Evolutionary conservation across 2,329 filamentous ascomycete genomes (phyloP).

Genomic region (Diaporthe nobilis): DNA sequence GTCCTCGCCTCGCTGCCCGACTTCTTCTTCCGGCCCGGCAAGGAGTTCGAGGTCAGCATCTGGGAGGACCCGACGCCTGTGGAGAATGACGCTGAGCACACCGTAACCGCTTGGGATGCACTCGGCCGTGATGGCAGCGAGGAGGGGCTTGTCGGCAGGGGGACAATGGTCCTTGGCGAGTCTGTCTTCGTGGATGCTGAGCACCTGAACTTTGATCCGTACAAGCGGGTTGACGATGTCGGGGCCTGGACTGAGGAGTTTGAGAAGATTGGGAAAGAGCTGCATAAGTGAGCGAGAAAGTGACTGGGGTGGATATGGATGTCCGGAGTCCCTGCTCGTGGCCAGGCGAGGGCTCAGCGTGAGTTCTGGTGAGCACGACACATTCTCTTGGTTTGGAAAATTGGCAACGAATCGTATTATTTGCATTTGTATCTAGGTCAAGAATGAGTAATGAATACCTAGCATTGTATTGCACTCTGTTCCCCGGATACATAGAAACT

Average conservation of each 20-base stretch:
- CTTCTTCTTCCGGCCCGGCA: constrained; percentile 52
- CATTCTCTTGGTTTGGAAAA: neutral
- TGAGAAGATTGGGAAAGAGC: constrained; percentile 47
- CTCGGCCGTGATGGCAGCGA: constrained; percentile 41
- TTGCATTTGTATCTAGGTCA: neutral
- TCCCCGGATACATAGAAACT: too few species aligned
- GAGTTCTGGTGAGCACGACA: neutral
- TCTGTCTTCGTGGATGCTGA: constrained; percentile 52
- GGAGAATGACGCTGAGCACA: neutral
- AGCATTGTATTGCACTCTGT: neutral
- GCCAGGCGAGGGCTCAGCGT: too few species aligned
- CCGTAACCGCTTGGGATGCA: constrained; percentile 32
- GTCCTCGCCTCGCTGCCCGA: constrained; percentile 37
- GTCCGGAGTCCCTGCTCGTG: neutral
- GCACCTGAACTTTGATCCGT: constrained; percentile 52
- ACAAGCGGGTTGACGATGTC: constrained; percentile 49
- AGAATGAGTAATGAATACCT: neutral
- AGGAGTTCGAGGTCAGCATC: constrained; percentile 49
- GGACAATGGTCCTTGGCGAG: constrained; percentile 46
- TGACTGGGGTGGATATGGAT: too few species aligned
- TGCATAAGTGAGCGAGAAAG: neutral
- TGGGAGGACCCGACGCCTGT: constrained; percentile 46
- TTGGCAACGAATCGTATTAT: neutral
- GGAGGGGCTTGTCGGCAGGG: constrained; percentile 43
- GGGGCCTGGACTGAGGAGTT: constrained; percentile 50